Conservation (phyloP, 75 land plant species). For the Isoetes taiwanensis region DNA sequence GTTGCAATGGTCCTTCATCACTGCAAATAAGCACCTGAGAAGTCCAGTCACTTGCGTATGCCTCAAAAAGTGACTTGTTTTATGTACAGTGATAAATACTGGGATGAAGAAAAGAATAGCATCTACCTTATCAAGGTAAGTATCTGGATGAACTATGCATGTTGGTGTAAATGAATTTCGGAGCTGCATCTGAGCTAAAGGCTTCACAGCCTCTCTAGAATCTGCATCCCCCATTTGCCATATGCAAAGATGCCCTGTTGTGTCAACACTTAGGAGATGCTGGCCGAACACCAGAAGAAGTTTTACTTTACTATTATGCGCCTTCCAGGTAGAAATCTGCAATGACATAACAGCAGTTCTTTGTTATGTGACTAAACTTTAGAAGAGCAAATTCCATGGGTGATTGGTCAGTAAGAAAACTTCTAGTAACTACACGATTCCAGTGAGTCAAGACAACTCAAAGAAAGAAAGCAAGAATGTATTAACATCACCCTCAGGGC, state of each 20-base stretch:
- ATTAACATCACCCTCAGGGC: too few species aligned
- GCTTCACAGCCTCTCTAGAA: slow-evolving; percentile 18
- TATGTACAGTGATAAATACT: background rate
- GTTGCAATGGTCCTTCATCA: slow-evolving; percentile 65
- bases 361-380: background rate
- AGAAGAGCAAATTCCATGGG: too few species aligned
- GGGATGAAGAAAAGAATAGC: background rate
- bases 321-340: slow-evolving; percentile 84
- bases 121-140: slow-evolving; percentile 85
- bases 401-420: too few species aligned
- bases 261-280: slow-evolving; percentile 56
- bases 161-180: slow-evolving; percentile 54
- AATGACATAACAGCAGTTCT: background rate
- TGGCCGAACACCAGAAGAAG: slow-evolving; percentile 61
- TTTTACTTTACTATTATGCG: slow-evolving; percentile 49
- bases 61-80: background rate
- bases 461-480: too few species aligned
- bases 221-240: slow-evolving; percentile 50
- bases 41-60: background rate
- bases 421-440: too few species aligned
- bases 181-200: slow-evolving; percentile 42
- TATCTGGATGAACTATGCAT: slow-evolving; percentile 92
- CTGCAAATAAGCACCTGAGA: slow-evolving; percentile 74
- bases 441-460: too few species aligned
- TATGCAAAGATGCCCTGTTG: slow-evolving; percentile 47